These are phyloP conservation scores for Rutstroemia sp. DNA, from an alignment of 2,329 filamentous ascomycete genomes.

Conservation along the genomic window DNA sequence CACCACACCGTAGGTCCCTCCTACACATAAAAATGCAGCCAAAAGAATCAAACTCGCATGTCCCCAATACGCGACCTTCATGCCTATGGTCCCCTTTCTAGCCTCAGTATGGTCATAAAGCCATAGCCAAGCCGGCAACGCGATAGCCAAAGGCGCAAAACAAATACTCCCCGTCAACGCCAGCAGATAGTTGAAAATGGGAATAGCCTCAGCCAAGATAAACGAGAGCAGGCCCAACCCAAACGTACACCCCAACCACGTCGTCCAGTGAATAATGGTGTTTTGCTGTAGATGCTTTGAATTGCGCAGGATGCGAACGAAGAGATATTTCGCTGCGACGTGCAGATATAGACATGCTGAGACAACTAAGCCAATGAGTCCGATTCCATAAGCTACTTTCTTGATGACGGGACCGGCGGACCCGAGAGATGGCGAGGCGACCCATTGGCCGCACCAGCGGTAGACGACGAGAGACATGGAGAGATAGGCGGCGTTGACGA, in stretches of 20 bases:
- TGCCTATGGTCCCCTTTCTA: not conserved
- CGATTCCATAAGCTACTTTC: conserved; percentile 54
- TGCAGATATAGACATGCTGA: conserved; percentile 36
- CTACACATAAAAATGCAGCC: conserved; percentile 1
- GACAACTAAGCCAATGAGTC: conserved; percentile 46
- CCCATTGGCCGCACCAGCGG: conserved; percentile 45
- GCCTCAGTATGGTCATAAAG: not conserved
- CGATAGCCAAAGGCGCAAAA: conserved; percentile 1
- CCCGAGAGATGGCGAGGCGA: conserved; percentile 54
- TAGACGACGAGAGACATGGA: conserved; percentile 29
- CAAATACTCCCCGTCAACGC: conserved; percentile 1
- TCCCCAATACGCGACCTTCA: conserved; percentile 1
- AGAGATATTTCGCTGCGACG: conserved; percentile 46
- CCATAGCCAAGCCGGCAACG: not conserved
- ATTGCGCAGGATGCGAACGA: conserved; percentile 46
- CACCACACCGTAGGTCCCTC: conserved; percentile 3
- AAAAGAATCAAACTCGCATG: not conserved
- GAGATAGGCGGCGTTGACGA: conserved; percentile 39
- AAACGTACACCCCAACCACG: conserved; percentile 41
- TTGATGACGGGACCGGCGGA: conserved; percentile 52
- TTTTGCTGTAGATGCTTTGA: conserved; percentile 45
- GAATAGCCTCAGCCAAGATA: conserved; percentile 45
- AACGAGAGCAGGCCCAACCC: conserved; percentile 38
- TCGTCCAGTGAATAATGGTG: conserved; percentile 42
- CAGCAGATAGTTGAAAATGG: conserved; percentile 41